Percentiles rank a stretch among this genome's conserved stretches.
Evolutionary conservation across 2,329 filamentous ascomycete species (phyloP).

Genomic region (Botrytis tulipae): DNA sequence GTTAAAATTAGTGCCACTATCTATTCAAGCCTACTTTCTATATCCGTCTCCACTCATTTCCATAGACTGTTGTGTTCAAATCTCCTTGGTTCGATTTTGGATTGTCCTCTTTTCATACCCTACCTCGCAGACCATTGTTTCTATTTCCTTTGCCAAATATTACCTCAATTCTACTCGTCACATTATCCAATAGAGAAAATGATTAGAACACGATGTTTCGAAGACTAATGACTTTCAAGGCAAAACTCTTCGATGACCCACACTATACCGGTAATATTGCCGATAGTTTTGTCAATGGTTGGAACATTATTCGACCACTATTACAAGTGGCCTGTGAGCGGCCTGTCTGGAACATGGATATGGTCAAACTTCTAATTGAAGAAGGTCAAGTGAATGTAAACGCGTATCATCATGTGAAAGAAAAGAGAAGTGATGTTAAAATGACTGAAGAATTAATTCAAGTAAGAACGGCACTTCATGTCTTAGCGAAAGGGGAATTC

Average conservation of each 20-base stretch:
- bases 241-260: conserved; percentile 16
- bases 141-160: no score
- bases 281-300: not conserved
- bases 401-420: not conserved
- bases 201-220: not conserved
- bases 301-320: not conserved
- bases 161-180: not conserved
- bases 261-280: not conserved
- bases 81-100: not conserved
- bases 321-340: conserved; percentile 11
- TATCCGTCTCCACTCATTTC: not conserved
- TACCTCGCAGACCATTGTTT: no score
- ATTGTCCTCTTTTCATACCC: not conserved
- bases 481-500: conserved; percentile 13
- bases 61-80: no score
- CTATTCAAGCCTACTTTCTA: no score
- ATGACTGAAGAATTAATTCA: not conserved
- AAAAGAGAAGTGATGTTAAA: not conserved
- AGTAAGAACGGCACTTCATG: conserved; percentile 23
- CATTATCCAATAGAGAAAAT: not conserved
- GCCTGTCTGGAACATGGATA: conserved; percentile 39
- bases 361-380: conserved; percentile 41
- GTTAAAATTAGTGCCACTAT: not conserved
- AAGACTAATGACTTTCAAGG: not conserved
- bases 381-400: conserved; percentile 40